Evolutionary conservation across 495 filamentous ascomycete genomes (phyloP), one percentile per base, ranked within the genome.

Genomic region (Jackrogersella minutella): DNA sequence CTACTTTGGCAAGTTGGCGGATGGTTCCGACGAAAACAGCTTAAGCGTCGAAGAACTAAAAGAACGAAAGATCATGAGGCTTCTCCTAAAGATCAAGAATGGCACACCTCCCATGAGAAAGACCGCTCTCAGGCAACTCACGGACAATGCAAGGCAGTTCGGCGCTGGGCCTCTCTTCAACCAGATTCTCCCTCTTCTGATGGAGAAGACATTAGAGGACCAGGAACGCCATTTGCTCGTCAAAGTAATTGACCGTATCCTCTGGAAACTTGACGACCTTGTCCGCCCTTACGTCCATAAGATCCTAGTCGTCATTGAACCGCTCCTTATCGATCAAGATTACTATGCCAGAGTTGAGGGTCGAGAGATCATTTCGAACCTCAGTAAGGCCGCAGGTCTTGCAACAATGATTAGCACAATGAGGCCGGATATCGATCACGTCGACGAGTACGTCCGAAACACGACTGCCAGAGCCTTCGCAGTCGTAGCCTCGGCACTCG

Each of bases 401-500:
- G 96, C 96, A 5, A 93, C 94, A 68, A 99, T 99, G 96, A 98
- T 99, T 73, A 96, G 92, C 80, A 93, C 91, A 5, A 98, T 99
- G 95, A 86, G 96, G 66, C 96, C 96, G 0, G 96, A 99, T 87
- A 97, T 99, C 72, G 96, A 99, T 67, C 94, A 98, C 62, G 91
- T 92, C 3, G 96, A 99, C 75, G 96, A 99, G 71, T 98, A 99
- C 77, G 96, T 99, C n/a, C 85, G 96, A 73, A 99, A 99, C 79
- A 99, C 96, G 1, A 99, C 96, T 4, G 96, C 96, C 61, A 85
- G 96, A 79, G 96, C 96, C 3, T 97, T 99, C 70, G 96, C 96
- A 52, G 96, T 98, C 4, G 96, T 99, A 21, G 96, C 96, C 11
- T 97, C 93, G 31, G 96, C 96, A 11, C 87, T 99, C 3, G 96